Base-by-base conservation (phyloP, 768 basidiomycete genomes). In the Phylloporus sp. region DNA sequence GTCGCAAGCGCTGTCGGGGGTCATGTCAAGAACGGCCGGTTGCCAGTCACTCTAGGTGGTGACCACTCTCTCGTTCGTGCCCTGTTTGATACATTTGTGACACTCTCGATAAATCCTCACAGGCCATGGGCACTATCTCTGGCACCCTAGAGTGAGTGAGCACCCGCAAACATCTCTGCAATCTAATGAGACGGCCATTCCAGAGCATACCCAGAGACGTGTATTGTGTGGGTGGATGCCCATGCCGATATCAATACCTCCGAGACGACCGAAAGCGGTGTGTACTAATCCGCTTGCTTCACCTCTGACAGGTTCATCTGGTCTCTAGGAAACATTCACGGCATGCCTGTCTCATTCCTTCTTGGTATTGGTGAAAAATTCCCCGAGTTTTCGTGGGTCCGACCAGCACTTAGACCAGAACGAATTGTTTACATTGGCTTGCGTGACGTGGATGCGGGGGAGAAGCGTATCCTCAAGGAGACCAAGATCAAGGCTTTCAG, bases 301-400 rank as follows among this genome's bases (percentile, higher is more conserved):
- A 34, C 11, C 26, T 48, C 24, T 56, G 54, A 8, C 11, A 2
- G 5, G 18, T 38, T 24, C 28, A 64, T 34, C 26, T 8, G 9
- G 15, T 32, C 16, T 8, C 31, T 64, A 80, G 95, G 95, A 27
- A 97, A 98, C 71, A 86, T 99, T 41, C 97, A 99, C 71, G 97
- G 97, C 55, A 97, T 97, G 87, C 97, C 97, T 20, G 81, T 98
- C 39, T 91, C 97, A 6, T 98, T 98, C 81, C 81, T 99, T 45
- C 49, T 84, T 73, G 83, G 76, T 67, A 56, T 76, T 29, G 72
- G 70, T 34, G 58, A 66, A 29, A 65, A 67, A 26, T 35, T 75
- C 35, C 63, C 73, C 52, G 72, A 75, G 52, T 83, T 79, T 62
- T 61, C 69, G 39, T 86, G 85, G 82, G 63, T 84, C 46, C 82